Base-by-base conservation (phyloP, 345 rosid species). In the Arabidopsis arenosa region DNA sequence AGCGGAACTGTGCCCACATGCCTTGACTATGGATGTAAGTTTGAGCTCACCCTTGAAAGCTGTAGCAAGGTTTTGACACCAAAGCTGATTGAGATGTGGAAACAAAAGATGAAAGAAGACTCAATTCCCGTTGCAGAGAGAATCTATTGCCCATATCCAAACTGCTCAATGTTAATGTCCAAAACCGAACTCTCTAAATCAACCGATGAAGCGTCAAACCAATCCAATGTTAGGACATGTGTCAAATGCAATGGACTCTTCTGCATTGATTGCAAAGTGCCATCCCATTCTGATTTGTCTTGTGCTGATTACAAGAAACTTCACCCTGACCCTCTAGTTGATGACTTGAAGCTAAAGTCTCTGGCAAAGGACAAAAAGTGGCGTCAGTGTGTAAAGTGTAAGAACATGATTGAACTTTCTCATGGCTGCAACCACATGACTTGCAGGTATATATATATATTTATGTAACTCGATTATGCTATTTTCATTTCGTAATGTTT, bases 21-120 rank as follows among this genome's bases (percentile, higher is more conserved):
- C 57, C 97, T 90, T 65, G 85, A 82, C 21, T 84, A 83, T 59
- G 85, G 70, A 32, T 91, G 97, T 57, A 79, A 82, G 21, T 74
- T 83, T 9, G 83, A 77, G 78, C 74, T 91, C 2, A 70, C 14
- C 40, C 74, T 89, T 54, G 82, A 83, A 10, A 82, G 79, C 41
- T 91, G 91, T 65, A 54, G 47, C 17, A 84, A 65, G 32, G 76
- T 91, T 74, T 74, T 91, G 87, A 79, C 81, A 2, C 78, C 85
- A 45, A 84, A 85, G 58, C 55, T 84, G 41, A 47, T 84, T 7
- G 85, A 86, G 68, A 78, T 63, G 49, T 44, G 49, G 49, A 2
- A 44, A 44, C 7, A 14, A 14, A 44, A 14, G 49, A 44, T 6
- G 8, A 44, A 14, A 44, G 49, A 44, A 7, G 49, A 44, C 17